Evolutionary conservation across 495 filamentous ascomycete genomes (phyloP).

Genomic region (Tuber melanosporum): DNA sequence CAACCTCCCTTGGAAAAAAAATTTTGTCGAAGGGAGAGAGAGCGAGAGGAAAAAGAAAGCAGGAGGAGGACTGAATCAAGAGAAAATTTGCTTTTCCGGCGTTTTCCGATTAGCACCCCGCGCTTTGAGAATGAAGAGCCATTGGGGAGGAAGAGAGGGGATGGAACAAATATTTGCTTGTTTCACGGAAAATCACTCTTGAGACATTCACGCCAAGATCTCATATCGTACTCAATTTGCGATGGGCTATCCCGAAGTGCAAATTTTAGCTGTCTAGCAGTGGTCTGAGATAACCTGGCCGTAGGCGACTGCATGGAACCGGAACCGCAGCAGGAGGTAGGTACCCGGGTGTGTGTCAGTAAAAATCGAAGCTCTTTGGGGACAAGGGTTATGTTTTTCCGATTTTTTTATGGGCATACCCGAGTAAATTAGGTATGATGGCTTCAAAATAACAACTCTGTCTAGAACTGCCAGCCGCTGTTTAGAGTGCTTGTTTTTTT

Average conservation of each 20-base stretch:
- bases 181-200: conserved; percentile 3
- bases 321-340: neutral
- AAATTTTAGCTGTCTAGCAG: neutral
- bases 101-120: neutral
- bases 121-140: neutral
- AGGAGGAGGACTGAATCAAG: neutral
- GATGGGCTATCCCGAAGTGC: neutral
- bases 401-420: neutral
- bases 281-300: neutral
- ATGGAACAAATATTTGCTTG: conserved; percentile 1
- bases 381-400: neutral
- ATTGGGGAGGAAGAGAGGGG: neutral
- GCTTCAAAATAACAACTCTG: neutral
- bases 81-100: neutral
- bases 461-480: neutral
- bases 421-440: neutral
- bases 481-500: neutral
- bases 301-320: no score
- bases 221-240: neutral
- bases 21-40: neutral
- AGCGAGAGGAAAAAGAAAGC: neutral
- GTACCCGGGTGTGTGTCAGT: neutral
- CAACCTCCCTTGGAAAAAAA: neutral
- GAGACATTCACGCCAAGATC: neutral
- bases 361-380: neutral